Percentiles rank a stretch among this genome's conserved stretches.
Evolutionary conservation across 2,329 filamentous ascomycete genomes (phyloP).

Genomic region (Sarocladiaceae sp.): DNA sequence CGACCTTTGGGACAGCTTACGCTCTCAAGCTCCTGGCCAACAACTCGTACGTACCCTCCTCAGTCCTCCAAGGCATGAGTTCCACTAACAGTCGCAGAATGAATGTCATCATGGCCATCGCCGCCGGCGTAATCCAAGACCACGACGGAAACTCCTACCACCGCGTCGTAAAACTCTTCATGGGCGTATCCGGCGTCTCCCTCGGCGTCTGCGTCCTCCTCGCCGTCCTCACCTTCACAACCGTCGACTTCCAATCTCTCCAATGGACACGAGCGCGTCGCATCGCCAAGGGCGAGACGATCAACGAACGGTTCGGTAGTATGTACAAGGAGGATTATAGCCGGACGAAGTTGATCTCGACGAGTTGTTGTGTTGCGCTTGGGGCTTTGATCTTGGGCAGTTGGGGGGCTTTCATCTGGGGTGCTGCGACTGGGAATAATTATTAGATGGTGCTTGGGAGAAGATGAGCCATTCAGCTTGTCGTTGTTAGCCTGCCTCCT

Average conservation of each 20-base stretch:
- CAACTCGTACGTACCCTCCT: slow-evolving; percentile 25
- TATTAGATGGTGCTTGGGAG: slow-evolving; percentile 11
- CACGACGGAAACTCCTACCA: slow-evolving; percentile 44
- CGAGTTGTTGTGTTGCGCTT: slow-evolving; percentile 22
- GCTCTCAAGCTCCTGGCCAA: slow-evolving; percentile 50
- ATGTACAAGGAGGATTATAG: slow-evolving; percentile 22
- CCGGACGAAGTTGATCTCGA: slow-evolving; percentile 11
- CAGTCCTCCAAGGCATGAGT: neutral
- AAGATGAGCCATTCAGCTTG: neutral
- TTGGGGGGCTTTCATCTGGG: slow-evolving; percentile 58
- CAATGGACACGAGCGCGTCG: slow-evolving; percentile 48
- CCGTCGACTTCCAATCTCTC: slow-evolving; percentile 35
- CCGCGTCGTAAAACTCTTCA: slow-evolving; percentile 44
- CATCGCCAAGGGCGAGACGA: slow-evolving; percentile 27
- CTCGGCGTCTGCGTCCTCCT: slow-evolving; percentile 34
- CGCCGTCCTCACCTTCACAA: slow-evolving; percentile 28
- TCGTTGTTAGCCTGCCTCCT: neutral
- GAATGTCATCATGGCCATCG: slow-evolving; percentile 47
- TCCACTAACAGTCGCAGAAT: slow-evolving; percentile 31
- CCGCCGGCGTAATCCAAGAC: slow-evolving; percentile 48
- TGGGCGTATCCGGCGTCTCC: slow-evolving; percentile 39
- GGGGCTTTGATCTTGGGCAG: slow-evolving; percentile 44
- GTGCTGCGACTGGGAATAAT: slow-evolving; percentile 50
- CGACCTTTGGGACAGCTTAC: slow-evolving; percentile 48
- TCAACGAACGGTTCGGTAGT: slow-evolving; percentile 33